Conservation (phyloP, 2,329 filamentous ascomycete genomes). For the Colletotrichum sp. region DNA sequence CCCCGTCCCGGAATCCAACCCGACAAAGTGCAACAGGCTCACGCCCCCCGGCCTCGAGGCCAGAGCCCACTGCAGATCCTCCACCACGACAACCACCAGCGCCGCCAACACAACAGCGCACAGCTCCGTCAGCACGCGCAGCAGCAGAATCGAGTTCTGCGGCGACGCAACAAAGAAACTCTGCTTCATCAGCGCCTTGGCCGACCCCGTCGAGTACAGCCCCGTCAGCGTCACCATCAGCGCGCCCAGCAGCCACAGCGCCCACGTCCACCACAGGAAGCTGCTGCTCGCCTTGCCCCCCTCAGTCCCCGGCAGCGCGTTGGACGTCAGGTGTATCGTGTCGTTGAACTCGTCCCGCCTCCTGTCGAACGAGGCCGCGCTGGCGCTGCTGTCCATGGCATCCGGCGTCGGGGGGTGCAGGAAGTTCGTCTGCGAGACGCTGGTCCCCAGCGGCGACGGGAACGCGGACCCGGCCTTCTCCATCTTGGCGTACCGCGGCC, state of each 20-base stretch:
- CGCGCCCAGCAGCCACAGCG: background rate
- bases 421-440: background rate
- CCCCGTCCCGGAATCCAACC: slow-evolving; percentile 7
- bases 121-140: slow-evolving; percentile 14
- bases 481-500: background rate
- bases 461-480: background rate
- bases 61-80: slow-evolving; percentile 16
- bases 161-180: slow-evolving; percentile 8
- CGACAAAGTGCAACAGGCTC: slow-evolving; percentile 11
- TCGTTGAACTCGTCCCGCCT: background rate
- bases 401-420: slow-evolving; percentile 7
- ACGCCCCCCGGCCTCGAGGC: slow-evolving; percentile 9
- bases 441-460: background rate
- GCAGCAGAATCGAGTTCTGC: slow-evolving; percentile 1
- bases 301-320: background rate
- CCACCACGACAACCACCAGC: slow-evolving; percentile 10
- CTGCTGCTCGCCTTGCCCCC: background rate
- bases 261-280: slow-evolving; percentile 15
- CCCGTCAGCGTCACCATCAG: slow-evolving; percentile 10
- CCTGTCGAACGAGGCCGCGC: background rate
- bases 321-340: background rate
- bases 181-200: slow-evolving; percentile 11
- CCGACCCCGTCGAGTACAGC: slow-evolving; percentile 13
- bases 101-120: background rate
- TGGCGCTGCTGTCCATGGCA: background rate